Percentiles rank a stretch among this genome's conserved stretches.
Conservation (phyloP, 2,329 filamentous ascomycete genomes). For the Xenoacremonium recifei region DNA sequence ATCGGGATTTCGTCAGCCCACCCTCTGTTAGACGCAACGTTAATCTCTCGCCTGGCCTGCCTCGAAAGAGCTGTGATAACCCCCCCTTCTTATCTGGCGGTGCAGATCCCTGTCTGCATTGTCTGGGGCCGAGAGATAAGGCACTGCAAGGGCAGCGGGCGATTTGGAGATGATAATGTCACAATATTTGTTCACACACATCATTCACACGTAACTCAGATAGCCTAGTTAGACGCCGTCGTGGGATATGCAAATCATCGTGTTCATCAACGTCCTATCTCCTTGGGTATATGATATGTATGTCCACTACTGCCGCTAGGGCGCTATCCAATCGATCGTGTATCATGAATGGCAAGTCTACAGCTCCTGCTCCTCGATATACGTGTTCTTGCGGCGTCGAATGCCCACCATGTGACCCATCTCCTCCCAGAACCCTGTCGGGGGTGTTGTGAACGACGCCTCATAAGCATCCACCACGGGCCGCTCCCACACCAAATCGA, state of each 20-base stretch:
- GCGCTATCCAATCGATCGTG: too few species aligned
- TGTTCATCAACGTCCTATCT: slow-evolving; percentile 7
- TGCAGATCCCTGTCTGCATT: too few species aligned
- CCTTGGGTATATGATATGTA: background rate
- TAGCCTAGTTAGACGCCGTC: slow-evolving; percentile 9
- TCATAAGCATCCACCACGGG: slow-evolving; percentile 59
- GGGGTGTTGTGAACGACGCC: slow-evolving; percentile 45
- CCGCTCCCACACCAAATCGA: slow-evolving; percentile 60
- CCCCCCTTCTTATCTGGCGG: too few species aligned
- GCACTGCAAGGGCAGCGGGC: too few species aligned
- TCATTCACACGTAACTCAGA: background rate
- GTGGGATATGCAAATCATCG: slow-evolving; percentile 25
- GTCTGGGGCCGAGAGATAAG: too few species aligned
- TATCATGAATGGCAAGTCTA: too few species aligned
- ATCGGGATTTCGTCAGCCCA: too few species aligned
- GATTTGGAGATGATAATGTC: too few species aligned
- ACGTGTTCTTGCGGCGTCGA: slow-evolving; percentile 6
- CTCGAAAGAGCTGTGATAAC: too few species aligned
- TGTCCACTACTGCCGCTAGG: too few species aligned
- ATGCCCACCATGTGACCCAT: slow-evolving; percentile 30
- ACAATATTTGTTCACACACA: background rate
- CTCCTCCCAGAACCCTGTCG: slow-evolving; percentile 56
- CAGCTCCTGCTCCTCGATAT: slow-evolving; percentile 7
- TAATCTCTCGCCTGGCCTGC: too few species aligned
- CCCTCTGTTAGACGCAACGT: too few species aligned